These are phyloP conservation scores for Paragyromitra xinjiangensis DNA, from an alignment of 495 filamentous ascomycete genomes.

Conservation along the genomic window DNA sequence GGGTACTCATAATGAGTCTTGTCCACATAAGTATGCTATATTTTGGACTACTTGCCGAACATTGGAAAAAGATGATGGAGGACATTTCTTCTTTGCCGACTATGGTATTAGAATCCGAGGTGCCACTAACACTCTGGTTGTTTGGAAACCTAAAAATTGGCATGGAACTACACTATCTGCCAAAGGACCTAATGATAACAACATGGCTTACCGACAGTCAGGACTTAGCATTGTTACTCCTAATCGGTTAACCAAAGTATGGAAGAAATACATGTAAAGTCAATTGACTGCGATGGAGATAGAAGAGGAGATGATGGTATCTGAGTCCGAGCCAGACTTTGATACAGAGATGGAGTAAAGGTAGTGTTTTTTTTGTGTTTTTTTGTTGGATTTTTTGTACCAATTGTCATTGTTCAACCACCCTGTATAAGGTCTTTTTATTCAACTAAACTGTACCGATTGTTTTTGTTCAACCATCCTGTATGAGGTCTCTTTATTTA, in stretches of 20 bases:
- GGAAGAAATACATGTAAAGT: background rate
- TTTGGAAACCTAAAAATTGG: conserved; percentile 9
- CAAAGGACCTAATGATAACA: background rate
- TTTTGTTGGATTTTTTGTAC: too few species aligned
- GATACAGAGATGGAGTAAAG: too few species aligned
- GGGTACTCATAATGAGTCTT: background rate
- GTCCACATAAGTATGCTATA: background rate
- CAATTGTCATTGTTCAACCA: too few species aligned
- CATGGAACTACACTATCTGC: conserved; percentile 3
- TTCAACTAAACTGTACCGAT: too few species aligned
- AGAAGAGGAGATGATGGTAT: too few species aligned
- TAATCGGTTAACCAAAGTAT: background rate
- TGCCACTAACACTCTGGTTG: conserved; percentile 1
- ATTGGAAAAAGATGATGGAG: background rate
- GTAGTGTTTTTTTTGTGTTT: too few species aligned
- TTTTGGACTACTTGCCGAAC: background rate
- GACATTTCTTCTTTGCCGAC: background rate
- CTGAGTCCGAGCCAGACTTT: too few species aligned
- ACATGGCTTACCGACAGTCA: background rate
- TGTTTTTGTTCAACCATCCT: too few species aligned
- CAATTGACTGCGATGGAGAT: too few species aligned
- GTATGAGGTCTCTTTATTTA: too few species aligned
- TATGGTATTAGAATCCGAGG: background rate
- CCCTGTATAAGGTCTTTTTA: too few species aligned
- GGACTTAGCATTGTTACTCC: conserved; percentile 16